Base-by-base conservation (phyloP, 768 basidiomycete genomes). In the Chalciporus sphaerocephalus region DNA sequence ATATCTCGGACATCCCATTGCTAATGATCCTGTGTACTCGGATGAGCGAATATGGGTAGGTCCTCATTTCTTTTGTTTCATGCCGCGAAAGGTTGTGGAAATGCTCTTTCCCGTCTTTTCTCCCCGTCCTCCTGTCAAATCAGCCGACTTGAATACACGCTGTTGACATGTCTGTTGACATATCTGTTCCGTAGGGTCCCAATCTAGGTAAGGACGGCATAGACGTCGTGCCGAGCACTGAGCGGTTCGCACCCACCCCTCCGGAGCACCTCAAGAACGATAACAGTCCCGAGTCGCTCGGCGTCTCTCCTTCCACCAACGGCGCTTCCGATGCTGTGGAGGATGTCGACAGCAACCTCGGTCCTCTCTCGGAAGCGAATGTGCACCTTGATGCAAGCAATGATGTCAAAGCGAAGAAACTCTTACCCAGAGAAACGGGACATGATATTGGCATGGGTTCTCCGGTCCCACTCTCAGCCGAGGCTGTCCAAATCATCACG, bases 21-120 rank as follows among this genome's bases (percentile, higher is more conserved):
- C 91, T 10, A 98, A 99, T 61, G 96, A 98, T 55, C 90, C 93
- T 2, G 77, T 98, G 3, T 99, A 99, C 66, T 85, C 87, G 15
- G 86, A 87, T 48, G 70, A 72, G 25, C 76, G 74, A 32, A 88
- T 89, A 41, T 91, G 88, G 88, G 88, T 82, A 55, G 25, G 69
- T 60, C 18, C 28, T n/a, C 25, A 40, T 35, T 15, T 12, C 8
- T 48, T 17, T 17, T 15, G 8, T 23, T 2, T 43, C 16, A 1
- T 32, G 23, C 5, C 21, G 20, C 28, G 25, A 12, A 23, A 24
- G 6, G 12, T 38, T 24, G 8, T 20, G 21, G 20, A 5, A 38
- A 13, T 16, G 6, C 30, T 2, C 7, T 38, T 38, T 1, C 22
- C 16, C 18, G 20, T 46, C 23, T 15, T 15, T 12, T 5, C n/a